Base-by-base conservation (phyloP, 2,329 filamentous ascomycete genomes). In the Aspergillus pseudoglaucus region DNA sequence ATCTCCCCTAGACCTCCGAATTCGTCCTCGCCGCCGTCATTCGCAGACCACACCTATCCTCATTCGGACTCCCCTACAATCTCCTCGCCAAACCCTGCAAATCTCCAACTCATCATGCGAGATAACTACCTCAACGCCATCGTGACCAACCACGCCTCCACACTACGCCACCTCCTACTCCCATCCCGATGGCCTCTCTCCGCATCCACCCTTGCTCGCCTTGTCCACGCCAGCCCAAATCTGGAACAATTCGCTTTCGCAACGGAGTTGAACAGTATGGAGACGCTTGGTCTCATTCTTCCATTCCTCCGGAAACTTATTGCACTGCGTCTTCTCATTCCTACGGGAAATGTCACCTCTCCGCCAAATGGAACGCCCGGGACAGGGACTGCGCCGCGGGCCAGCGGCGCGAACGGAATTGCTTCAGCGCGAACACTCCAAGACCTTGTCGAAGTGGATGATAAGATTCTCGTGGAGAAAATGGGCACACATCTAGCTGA, bases 161-260 rank as follows among this genome's bases (percentile, higher is more conserved):
- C 69, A 1, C 61, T 84, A 37, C 74, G 72, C 39, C 78, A 81
- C 54, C 72, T 84, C 5, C 71, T 83, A 2, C 72, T 84, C 4
- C 73, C 74, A 2, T 73, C 80, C 30, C 68, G 73, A 39, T 83
- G 80, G 79, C 64, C 71, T 15, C 68, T 83, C 2, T 71, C 73
- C 14, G 66, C 71, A 2, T 60, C 68, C 1, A 67, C 76, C 4
- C 64, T 83, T 7, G 71, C 70, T 27, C 72, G 73, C 6, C 63
- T 83, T 6, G 75, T 80, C 27, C 73, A 75, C 44, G 65, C 65
- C 8, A 81, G 79, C 49, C 79, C 80, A 0, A 73, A 81, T 46
- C 65, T 84, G 12, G 79, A 82, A 51, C 80, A 84, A 55, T 65
- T 84, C 1, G 79, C 73, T 22, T 64, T 82, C 18, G 73, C 77